Evolutionary conservation across 2,329 filamentous ascomycete genomes (phyloP).

Genomic region (Fusarium sp.): DNA sequence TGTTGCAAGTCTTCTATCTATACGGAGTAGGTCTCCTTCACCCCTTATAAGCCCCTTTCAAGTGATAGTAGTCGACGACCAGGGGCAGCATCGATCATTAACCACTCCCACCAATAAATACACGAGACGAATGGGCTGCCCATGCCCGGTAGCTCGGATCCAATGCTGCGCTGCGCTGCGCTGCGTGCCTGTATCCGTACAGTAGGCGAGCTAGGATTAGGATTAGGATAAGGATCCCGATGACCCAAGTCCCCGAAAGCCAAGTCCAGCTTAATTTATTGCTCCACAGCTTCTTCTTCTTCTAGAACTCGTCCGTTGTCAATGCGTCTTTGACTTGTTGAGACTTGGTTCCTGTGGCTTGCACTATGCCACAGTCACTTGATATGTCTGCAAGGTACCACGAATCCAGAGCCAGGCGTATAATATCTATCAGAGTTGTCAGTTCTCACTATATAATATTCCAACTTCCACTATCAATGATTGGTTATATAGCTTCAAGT

Average conservation of each 20-base stretch:
- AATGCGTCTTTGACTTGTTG: conserved; percentile 12
- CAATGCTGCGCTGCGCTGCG: conserved; percentile 25
- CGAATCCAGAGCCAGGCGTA: background rate
- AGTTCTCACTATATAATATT: background rate
- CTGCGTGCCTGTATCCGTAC: conserved; percentile 10
- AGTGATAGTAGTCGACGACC: conserved; percentile 13
- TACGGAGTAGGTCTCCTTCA: background rate
- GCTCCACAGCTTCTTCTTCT: conserved; percentile 33
- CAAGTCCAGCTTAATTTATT: conserved; percentile 27
- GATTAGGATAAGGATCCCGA: conserved; percentile 19
- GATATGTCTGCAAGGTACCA: background rate
- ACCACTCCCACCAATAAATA: conserved; percentile 38
- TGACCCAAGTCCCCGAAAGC: conserved; percentile 35
- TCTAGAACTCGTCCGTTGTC: conserved; percentile 36
- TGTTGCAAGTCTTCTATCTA: background rate
- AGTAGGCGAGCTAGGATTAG: conserved; percentile 21
- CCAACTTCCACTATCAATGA: background rate
- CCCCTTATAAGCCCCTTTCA: conserved; percentile 31
- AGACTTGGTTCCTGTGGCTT: conserved; percentile 15
- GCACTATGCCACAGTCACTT: background rate
- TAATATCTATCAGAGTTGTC: background rate
- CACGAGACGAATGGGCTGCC: conserved; percentile 25
- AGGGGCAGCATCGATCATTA: conserved; percentile 30
- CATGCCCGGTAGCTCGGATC: conserved; percentile 41
- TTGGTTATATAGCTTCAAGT: background rate